Base-by-base conservation (phyloP, 2,329 filamentous ascomycete species). In the Macrophomina pseudophaseolina region DNA sequence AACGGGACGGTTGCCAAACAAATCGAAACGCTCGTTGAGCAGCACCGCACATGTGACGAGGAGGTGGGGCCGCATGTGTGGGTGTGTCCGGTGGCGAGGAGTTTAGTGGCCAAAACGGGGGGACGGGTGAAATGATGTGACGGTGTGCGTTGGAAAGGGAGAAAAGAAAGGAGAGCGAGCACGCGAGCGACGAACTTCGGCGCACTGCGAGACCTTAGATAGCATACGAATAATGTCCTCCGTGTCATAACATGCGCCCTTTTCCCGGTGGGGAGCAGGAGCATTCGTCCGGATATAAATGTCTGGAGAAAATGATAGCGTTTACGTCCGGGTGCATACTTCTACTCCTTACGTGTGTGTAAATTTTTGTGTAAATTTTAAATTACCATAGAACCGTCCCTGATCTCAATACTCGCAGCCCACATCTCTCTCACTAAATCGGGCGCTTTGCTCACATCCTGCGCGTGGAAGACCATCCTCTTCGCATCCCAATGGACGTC, bases 1-100 rank as follows among this genome's bases (percentile, higher is more conserved):
- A 93, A 94, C 73, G 84, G 86, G 28, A 86, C 86, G 1, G 88
- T 90, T 52, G 85, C 87, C 28, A 90, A 87, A 70, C 85, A 89
- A 69, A 86, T 94, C 52, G 87, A 91, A 70, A 75, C 74, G 30
- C 79, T 83, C 2, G 80, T 91, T 56, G 87, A 90, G 68, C 80
- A 82, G 68, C 79, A 84, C 67, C 76, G 77, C 1, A 74, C 81
- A 1, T 70, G 74, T 44, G 82, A 87, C 40, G 82, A 88, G 58
- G 73, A 77, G 30, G 73, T 76, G 1, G 89, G 88, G 16, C 89
- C 89, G 1, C 80, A 82, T 68, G 83, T 91, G 23, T 90, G 88
- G 86, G 79, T 90, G 1, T 88, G 88, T 72, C 85, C 87, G 14
- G 89, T 86, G 58, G 86, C 87, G 44, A 81, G 89, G 68, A 90